Percentiles rank a stretch among this genome's conserved stretches.
These are phyloP conservation scores for Globisporangium yorkense DNA, from an alignment of 352 stramenopile species.

Conservation along the genomic window DNA sequence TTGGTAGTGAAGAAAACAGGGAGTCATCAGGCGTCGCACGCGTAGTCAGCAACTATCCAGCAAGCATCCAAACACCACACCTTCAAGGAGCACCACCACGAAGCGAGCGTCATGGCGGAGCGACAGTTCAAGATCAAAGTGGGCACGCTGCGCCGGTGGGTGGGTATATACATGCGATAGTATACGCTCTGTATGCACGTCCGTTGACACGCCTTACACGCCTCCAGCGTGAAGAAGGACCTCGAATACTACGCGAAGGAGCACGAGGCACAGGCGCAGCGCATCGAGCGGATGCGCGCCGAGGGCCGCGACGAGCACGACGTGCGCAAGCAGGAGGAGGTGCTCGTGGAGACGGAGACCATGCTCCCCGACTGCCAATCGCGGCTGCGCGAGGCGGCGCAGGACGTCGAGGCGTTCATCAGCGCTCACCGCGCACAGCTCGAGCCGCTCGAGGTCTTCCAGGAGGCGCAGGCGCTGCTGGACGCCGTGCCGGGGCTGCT, in stretches of 20 bases:
- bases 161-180: conserved; percentile 1
- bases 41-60: not conserved
- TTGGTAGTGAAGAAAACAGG: not conserved
- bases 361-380: conserved; percentile 78
- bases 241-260: conserved; percentile 80
- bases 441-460: conserved; percentile 23
- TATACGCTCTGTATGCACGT: no score
- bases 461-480: conserved; percentile 51
- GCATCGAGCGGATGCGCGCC: conserved; percentile 63
- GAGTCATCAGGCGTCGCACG: not conserved
- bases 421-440: conserved; percentile 31
- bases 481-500: conserved; percentile 28
- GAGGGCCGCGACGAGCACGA: conserved; percentile 61
- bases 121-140: conserved; percentile 83
- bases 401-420: conserved; percentile 51
- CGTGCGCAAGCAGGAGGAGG: conserved; percentile 77
- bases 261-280: conserved; percentile 39
- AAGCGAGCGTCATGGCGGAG: conserved; percentile 33
- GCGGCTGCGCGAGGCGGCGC: conserved; percentile 52
- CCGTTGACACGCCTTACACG: not conserved
- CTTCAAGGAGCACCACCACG: not conserved
- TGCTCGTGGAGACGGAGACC: conserved; percentile 72
- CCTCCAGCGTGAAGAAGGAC: conserved; percentile 69
- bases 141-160: conserved; percentile 57
- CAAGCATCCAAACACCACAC: not conserved